These are phyloP conservation scores for Cetraspora pellucida DNA, from an alignment of 192 early-diverging fungal genomes.

Conservation along the genomic window DNA sequence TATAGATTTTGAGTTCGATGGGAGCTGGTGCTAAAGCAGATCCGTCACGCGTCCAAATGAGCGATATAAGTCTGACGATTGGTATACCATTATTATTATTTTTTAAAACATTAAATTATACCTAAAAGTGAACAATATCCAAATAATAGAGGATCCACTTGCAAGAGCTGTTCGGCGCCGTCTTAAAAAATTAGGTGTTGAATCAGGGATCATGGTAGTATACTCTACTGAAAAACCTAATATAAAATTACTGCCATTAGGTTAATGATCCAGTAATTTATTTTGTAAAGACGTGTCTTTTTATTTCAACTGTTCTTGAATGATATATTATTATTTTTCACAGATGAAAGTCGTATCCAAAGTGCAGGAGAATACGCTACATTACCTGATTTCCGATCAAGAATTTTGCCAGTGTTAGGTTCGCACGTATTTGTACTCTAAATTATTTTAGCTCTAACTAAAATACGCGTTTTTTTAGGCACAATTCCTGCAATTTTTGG, in stretches of 20 bases:
- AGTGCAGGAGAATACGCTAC: conserved; percentile 88
- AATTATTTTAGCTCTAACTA: conserved; percentile 8
- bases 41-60: conserved; percentile 94
- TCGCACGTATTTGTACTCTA: background rate
- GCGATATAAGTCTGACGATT: conserved; percentile 91
- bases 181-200: conserved; percentile 71
- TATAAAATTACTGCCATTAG: conserved; percentile 85
- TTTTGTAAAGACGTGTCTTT: background rate
- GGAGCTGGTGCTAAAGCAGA: conserved; percentile 97
- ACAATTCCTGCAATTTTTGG: conserved; percentile 97
- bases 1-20: conserved; percentile 81
- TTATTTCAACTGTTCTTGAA: background rate
- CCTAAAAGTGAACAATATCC: background rate
- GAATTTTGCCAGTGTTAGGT: conserved; percentile 77
- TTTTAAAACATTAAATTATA: background rate
- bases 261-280: conserved; percentile 3
- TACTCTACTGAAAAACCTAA: conserved; percentile 95
- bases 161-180: conserved; percentile 81
- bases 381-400: conserved; percentile 92
- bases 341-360: conserved; percentile 76
- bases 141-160: conserved; percentile 82
- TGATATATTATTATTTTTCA: background rate
- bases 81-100: conserved; percentile 44
- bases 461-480: conserved; percentile 46
- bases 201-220: conserved; percentile 85